Percentiles rank a stretch among this genome's conserved stretches.
These are phyloP conservation scores for Metarhizium anisopliae DNA, from an alignment of 2,329 filamentous ascomycete species.

Conservation along the genomic window DNA sequence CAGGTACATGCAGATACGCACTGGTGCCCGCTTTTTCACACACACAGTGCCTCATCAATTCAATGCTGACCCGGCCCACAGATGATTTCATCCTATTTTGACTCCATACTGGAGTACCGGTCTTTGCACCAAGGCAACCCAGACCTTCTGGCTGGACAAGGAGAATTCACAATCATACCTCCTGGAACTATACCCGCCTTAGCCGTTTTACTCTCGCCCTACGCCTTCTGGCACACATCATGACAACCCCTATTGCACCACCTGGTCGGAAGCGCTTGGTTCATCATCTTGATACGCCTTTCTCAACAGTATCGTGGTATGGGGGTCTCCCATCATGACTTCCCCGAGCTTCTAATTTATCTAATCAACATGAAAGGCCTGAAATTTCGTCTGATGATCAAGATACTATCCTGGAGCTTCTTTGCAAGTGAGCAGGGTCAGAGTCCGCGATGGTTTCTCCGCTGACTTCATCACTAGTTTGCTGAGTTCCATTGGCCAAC, in stretches of 20 bases:
- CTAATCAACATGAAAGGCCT: constrained; percentile 40
- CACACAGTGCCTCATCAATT: too few species aligned
- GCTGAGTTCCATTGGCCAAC: constrained; percentile 52
- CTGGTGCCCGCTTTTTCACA: too few species aligned
- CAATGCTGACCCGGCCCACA: too few species aligned
- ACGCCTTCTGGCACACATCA: constrained; percentile 3
- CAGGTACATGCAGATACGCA: too few species aligned
- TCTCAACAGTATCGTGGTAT: constrained; percentile 52
- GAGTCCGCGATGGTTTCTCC: not conserved
- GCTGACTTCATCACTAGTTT: constrained; percentile 35
- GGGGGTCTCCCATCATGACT: constrained; percentile 6
- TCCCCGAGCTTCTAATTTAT: not conserved
- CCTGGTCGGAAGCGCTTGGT: constrained; percentile 44
- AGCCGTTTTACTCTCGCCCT: not conserved
- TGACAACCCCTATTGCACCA: constrained; percentile 16
- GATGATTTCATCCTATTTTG: too few species aligned
- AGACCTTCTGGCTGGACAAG: not conserved
- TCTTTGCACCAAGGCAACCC: too few species aligned
- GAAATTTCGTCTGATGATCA: constrained; percentile 48
- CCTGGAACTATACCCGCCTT: not conserved
- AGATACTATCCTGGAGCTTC: constrained; percentile 54
- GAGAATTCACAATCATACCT: not conserved
- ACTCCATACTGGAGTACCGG: too few species aligned
- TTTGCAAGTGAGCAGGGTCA: constrained; percentile 47
- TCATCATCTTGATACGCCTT: constrained; percentile 59